A percentile compares a stretch with the other conserved stretches of the same genome.
phyloP scores from a whole-genome alignment of 2,329 filamentous ascomycete species.

The Fusarium austroafricanum region DNA sequence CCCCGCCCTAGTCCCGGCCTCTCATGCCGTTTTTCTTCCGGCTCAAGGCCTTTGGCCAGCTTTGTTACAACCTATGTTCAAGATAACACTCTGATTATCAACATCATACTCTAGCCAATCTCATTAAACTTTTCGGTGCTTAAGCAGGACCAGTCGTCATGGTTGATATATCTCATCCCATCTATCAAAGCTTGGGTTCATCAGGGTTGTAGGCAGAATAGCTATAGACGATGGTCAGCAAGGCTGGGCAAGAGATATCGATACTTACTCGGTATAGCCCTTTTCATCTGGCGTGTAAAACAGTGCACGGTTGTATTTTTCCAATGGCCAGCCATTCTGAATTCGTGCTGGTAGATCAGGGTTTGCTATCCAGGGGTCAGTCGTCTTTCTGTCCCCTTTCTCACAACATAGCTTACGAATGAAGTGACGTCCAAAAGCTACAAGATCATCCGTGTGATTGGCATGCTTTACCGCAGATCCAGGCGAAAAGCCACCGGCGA shows the following conservation, averaged over 20 bases:
- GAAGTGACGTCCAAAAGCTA: conserved; percentile 51
- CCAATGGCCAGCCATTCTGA: conserved; percentile 41
- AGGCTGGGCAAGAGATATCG: neutral
- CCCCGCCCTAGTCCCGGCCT: too few relatives aligned
- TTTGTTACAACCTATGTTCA: too few relatives aligned
- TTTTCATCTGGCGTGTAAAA: conserved; percentile 37
- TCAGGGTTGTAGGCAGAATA: conserved; percentile 32
- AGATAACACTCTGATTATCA: too few relatives aligned
- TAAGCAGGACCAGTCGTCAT: too few relatives aligned
- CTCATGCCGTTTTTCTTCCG: too few relatives aligned
- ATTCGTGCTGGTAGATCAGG: conserved; percentile 43
- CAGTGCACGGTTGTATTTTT: conserved; percentile 36
- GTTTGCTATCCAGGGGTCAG: conserved; percentile 37
- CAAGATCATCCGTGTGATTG: conserved; percentile 49
- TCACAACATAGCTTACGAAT: conserved; percentile 33
- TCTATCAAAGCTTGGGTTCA: neutral
- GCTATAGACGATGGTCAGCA: conserved; percentile 15
- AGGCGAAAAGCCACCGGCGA: conserved; percentile 51
- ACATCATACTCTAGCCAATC: too few relatives aligned
- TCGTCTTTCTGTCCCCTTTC: neutral
- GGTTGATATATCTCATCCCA: neutral
- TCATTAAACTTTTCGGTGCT: too few relatives aligned
- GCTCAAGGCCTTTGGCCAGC: too few relatives aligned
- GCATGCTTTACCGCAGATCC: conserved; percentile 47
- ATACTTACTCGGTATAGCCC: conserved; percentile 41